A percentile compares a stretch with the other conserved stretches of the same genome.
phyloP scores from a whole-genome alignment of 345 rosid species.

The Populus alba region DNA sequence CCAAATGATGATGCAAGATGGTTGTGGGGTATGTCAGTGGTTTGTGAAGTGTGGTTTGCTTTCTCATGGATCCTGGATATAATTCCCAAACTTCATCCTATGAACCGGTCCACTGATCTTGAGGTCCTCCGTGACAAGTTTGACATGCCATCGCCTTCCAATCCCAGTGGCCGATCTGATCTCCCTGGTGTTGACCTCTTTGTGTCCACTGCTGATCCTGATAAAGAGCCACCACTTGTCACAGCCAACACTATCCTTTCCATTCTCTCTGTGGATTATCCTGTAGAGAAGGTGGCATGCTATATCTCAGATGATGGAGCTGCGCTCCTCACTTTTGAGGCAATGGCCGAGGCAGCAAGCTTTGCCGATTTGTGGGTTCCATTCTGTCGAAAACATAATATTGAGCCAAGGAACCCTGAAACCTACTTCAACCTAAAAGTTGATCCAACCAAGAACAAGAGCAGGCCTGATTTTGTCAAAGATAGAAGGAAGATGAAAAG shows the following conservation, averaged over 20 bases:
- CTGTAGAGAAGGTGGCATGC: slow-evolving; percentile 79
- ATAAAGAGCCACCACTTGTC: slow-evolving; percentile 86
- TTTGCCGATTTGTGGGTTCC: slow-evolving; percentile 96
- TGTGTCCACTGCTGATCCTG: slow-evolving; percentile 94
- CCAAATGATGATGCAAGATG: slow-evolving; percentile 84
- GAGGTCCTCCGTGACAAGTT: slow-evolving; percentile 81
- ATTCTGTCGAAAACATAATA: slow-evolving; percentile 80
- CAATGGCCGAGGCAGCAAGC: slow-evolving; percentile 97
- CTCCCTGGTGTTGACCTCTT: slow-evolving; percentile 86
- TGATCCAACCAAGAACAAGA: slow-evolving; percentile 89
- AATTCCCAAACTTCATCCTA: slow-evolving; percentile 74
- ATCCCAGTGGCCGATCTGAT: slow-evolving; percentile 87
- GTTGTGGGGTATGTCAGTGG: slow-evolving; percentile 82
- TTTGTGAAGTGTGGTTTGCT: slow-evolving; percentile 88
- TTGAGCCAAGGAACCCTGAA: slow-evolving; percentile 91
- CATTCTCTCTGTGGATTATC: slow-evolving; percentile 82
- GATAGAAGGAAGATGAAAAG: slow-evolving; percentile 80
- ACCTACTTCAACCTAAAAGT: slow-evolving; percentile 66
- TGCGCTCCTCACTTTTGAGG: slow-evolving; percentile 91
- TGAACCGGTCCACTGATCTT: slow-evolving; percentile 82
- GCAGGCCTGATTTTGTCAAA: slow-evolving; percentile 79
- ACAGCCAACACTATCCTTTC: slow-evolving; percentile 89
- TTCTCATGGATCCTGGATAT: slow-evolving; percentile 96
- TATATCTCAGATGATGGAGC: slow-evolving; percentile 93
- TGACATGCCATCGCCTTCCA: slow-evolving; percentile 80